Evolutionary conservation across 2,329 filamentous ascomycete species (phyloP), one percentile per base, ranked within the genome.

Genomic region (Pseudogymnoascus sp.): DNA sequence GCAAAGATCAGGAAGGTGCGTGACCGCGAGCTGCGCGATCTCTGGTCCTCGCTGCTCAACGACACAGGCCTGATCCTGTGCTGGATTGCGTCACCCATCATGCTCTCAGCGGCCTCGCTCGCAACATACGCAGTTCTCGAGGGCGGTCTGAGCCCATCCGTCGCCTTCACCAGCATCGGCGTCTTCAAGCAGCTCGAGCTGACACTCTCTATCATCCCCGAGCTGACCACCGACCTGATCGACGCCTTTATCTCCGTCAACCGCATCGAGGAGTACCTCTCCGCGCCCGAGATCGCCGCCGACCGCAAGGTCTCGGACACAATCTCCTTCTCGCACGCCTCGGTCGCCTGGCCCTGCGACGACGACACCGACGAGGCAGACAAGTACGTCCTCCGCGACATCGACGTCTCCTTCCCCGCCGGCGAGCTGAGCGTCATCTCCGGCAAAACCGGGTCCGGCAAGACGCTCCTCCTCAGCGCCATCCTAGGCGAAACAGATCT

Each of bases 151-250:
- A 80, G 82, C 0, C 87, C 90, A 0, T 91, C 89, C 0, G 82
- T 93, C 10, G 90, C 90, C 1, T 95, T 95, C 68, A 91, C 91
- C 26, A 87, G 88, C 28, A 85, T 93, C 38, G 85, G 87, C 9
- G 80, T 93, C 53, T 91, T 95, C 74, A 84, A 83, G 65, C 81
- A 84, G n/a, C 79, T 95, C 21, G 90, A 95, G 71, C 79, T 87
- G 21, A 86, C 87, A 0, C 76, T 95, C 1, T 86, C 86, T 0
- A 79, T 89, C 44, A 77, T 95, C 15, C 90, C 90, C 0, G 89
- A 93, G 71, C 77, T 92, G 42, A 86, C 88, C 0, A 88, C 88
- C 0, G 83, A 88, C 65, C 78, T 83, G 1, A 78, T 93, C 26
- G 90, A 95, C 69, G 87, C 88, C 0, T 84, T 85, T 73, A 82